Evolutionary conservation across 1,139 yeast genomes (phyloP).

Genomic region (Magnusiomyces fungicola): DNA sequence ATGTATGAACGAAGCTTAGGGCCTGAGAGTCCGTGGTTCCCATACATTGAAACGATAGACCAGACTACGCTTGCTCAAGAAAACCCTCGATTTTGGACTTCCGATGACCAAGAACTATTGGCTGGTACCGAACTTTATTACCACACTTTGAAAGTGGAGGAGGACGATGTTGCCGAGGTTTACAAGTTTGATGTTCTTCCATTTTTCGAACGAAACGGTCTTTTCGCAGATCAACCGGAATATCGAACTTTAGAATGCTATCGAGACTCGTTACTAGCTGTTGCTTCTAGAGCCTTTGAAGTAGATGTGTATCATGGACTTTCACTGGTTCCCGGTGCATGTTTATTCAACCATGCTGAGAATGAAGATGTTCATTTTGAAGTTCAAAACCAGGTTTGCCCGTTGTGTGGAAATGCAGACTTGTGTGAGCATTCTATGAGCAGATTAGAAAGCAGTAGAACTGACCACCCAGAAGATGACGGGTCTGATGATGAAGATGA

Average conservation of each 20-base stretch:
- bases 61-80: conserved; percentile 22
- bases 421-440: conserved; percentile 31
- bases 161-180: conserved; percentile 48
- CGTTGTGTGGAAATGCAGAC: conserved; percentile 55
- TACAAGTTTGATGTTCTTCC: conserved; percentile 39
- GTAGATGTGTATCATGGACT: conserved; percentile 69
- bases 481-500: conserved; percentile 18
- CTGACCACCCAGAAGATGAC: conserved; percentile 6
- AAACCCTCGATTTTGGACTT: conserved; percentile 62
- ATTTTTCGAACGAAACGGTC: conserved; percentile 23
- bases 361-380: conserved; percentile 63
- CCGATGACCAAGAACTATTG: conserved; percentile 41
- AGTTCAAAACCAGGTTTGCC: conserved; percentile 64
- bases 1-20: conserved; percentile 58
- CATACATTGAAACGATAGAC: conserved; percentile 53
- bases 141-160: conserved; percentile 51
- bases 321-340: conserved; percentile 86
- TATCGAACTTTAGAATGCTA: conserved; percentile 28
- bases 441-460: conserved; percentile 10
- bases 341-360: conserved; percentile 69
- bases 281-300: conserved; percentile 73
- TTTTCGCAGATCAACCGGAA: conserved; percentile 21
- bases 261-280: conserved; percentile 31
- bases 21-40: conserved; percentile 65
- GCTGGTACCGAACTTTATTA: conserved; percentile 62